Evolutionary conservation across 129 eudicot genomes (phyloP).

Genomic region (Flaveria brownii): DNA sequence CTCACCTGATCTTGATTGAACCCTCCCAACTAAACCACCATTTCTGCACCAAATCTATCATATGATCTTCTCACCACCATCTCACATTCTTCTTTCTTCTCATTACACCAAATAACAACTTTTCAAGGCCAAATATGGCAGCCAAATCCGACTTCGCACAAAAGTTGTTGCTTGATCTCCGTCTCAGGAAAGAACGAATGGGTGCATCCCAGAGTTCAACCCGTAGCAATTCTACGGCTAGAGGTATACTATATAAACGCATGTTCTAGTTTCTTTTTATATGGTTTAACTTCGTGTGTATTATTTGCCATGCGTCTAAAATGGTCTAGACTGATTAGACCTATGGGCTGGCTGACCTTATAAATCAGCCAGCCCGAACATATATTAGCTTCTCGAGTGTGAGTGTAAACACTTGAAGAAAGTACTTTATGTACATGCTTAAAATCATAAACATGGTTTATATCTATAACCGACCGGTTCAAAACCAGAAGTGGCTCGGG

Average conservation of each 20-base stretch:
- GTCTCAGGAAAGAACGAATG: constrained; percentile 72
- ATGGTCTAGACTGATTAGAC: neutral
- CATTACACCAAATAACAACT: neutral
- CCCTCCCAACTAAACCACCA: constrained; percentile 17
- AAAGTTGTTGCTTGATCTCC: constrained; percentile 83
- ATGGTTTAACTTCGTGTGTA: neutral
- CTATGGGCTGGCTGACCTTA: neutral
- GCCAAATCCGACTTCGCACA: constrained; percentile 81
- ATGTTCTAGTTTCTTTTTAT: neutral
- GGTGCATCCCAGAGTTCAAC: constrained; percentile 55
- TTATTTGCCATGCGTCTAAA: neutral
- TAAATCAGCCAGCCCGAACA: neutral
- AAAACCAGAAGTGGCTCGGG: neutral
- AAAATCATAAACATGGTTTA: neutral
- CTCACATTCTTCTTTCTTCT: constrained; percentile 13
- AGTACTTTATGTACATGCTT: neutral
- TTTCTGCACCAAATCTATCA: constrained; percentile 28
- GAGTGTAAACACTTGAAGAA: neutral
- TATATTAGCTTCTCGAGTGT: neutral
- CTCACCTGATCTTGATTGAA: constrained; percentile 18
- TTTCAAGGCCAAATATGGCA: constrained; percentile 41
- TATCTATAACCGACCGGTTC: neutral
- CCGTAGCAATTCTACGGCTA: constrained; percentile 32
- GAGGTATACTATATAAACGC: constrained; percentile 41
- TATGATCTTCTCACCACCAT: constrained; percentile 17